Percentiles rank a stretch among this genome's conserved stretches.
These are phyloP conservation scores for Drosera capensis DNA, from an alignment of 148 eudicot genomes.

Conservation along the genomic window DNA sequence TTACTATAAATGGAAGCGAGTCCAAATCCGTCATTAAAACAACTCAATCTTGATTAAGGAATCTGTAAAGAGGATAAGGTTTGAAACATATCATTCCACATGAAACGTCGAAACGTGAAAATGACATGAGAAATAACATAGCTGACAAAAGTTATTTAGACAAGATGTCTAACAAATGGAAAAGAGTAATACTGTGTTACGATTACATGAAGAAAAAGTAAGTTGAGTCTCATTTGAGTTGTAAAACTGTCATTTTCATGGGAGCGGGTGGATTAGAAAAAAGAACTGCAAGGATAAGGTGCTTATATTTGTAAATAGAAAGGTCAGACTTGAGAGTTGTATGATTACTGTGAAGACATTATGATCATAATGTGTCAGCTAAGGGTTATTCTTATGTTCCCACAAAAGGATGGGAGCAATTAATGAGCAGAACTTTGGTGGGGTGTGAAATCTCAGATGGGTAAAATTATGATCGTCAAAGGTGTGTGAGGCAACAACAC, in stretches of 20 bases:
- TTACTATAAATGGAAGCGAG: constrained; percentile 7
- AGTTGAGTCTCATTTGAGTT: too few species aligned
- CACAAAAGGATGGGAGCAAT: neutral
- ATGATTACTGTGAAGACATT: neutral
- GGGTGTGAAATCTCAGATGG: neutral
- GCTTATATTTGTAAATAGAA: neutral
- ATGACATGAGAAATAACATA: too few species aligned
- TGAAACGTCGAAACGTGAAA: too few species aligned
- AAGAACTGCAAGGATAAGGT: neutral
- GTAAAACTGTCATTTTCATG: neutral
- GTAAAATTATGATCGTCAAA: neutral
- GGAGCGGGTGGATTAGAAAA: neutral
- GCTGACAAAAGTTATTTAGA: too few species aligned
- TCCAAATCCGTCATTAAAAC: too few species aligned
- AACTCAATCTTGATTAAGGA: too few species aligned
- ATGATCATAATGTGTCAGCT: neutral
- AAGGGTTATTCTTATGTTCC: neutral
- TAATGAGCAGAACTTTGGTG: neutral
- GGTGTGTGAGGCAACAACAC: neutral
- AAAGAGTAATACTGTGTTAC: too few species aligned
- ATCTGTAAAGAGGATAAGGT: too few species aligned
- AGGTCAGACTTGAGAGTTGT: neutral
- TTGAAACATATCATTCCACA: too few species aligned
- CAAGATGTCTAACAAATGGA: too few species aligned
- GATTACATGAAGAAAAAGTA: too few species aligned